Percentiles rank a stretch among this genome's conserved stretches.
Evolutionary conservation across 768 basidiomycete species (phyloP).

Genomic region (Myochromella boudieri): DNA sequence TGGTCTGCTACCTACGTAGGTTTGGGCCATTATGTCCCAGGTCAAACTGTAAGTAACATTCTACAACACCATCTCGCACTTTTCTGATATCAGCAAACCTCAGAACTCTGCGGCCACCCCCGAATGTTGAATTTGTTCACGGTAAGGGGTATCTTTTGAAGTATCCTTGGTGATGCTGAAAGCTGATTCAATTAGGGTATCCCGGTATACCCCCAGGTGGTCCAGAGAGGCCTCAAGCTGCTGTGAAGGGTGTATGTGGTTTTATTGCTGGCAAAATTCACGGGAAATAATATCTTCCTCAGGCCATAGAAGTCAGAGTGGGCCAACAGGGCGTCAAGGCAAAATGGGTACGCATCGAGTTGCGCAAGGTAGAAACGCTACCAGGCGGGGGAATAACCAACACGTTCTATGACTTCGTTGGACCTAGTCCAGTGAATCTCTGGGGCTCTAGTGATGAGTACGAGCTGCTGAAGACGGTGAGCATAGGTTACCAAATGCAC

Average conservation of each 20-base stretch:
- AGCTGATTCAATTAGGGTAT: constrained; percentile 52
- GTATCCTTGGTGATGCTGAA: not conserved
- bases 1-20: no score
- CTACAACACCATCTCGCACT: constrained; percentile 21
- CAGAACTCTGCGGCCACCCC: constrained; percentile 82
- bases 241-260: constrained; percentile 77
- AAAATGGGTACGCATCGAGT: constrained; percentile 89
- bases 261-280: constrained; percentile 2
- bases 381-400: constrained; percentile 69
- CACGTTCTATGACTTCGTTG: constrained; percentile 79
- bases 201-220: constrained; percentile 85
- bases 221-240: constrained; percentile 75
- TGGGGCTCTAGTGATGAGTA: constrained; percentile 85
- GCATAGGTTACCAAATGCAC: constrained; percentile 22
- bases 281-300: constrained; percentile 14
- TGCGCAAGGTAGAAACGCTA: constrained; percentile 86
- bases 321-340: constrained; percentile 78
- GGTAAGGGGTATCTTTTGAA: constrained; percentile 39
- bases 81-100: constrained; percentile 6
- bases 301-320: constrained; percentile 87
- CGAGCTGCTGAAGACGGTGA: constrained; percentile 63
- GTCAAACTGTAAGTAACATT: constrained; percentile 41
- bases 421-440: constrained; percentile 76
- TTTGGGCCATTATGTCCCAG: constrained; percentile 33
- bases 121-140: constrained; percentile 87